Conservation (phyloP, 441 rosid species). For the Viola pubescens region DNA sequence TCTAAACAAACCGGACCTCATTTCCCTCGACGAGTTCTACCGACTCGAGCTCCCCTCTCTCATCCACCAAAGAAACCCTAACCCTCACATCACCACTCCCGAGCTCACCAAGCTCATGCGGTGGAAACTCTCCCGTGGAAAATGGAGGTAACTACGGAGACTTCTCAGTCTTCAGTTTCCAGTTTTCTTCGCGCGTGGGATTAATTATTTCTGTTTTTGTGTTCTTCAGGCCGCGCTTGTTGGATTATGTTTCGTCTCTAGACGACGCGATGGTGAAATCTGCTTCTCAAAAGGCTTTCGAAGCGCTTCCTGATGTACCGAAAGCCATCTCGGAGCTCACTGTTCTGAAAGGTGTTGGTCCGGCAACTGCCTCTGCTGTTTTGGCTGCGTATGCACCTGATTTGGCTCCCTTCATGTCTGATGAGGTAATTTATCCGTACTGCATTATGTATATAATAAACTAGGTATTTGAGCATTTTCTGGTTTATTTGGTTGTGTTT, state of each 20-base stretch:
- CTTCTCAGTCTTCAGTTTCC: not conserved
- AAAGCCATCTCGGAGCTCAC: slow-evolving; percentile 64
- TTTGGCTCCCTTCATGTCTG: slow-evolving; percentile 79
- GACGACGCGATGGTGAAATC: slow-evolving; percentile 60
- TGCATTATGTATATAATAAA: not conserved
- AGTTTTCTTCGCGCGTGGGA: not conserved
- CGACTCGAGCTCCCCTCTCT: slow-evolving; percentile 52
- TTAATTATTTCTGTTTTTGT: not conserved
- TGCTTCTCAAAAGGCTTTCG: slow-evolving; percentile 66
- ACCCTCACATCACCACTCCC: slow-evolving; percentile 53
- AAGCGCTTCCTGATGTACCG: slow-evolving; percentile 58
- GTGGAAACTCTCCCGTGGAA: slow-evolving; percentile 90
- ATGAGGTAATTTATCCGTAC: slow-evolving; percentile 43
- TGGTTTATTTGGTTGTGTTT: not conserved
- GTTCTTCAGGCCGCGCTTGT: slow-evolving; percentile 57
- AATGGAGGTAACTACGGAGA: slow-evolving; percentile 53
- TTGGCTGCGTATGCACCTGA: slow-evolving; percentile 80
- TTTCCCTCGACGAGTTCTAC: slow-evolving; percentile 69
- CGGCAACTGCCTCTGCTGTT: slow-evolving; percentile 88
- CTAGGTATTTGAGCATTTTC: slow-evolving; percentile 1
- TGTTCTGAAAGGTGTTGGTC: slow-evolving; percentile 81
- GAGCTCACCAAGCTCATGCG: slow-evolving; percentile 78
- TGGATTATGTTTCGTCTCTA: slow-evolving; percentile 59
- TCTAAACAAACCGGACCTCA: slow-evolving; percentile 53
- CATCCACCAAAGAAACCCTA: slow-evolving; percentile 61